Evolutionary conservation across 768 basidiomycete genomes (phyloP), one percentile per base, ranked within the genome.

Genomic region (Boletus sp.): DNA sequence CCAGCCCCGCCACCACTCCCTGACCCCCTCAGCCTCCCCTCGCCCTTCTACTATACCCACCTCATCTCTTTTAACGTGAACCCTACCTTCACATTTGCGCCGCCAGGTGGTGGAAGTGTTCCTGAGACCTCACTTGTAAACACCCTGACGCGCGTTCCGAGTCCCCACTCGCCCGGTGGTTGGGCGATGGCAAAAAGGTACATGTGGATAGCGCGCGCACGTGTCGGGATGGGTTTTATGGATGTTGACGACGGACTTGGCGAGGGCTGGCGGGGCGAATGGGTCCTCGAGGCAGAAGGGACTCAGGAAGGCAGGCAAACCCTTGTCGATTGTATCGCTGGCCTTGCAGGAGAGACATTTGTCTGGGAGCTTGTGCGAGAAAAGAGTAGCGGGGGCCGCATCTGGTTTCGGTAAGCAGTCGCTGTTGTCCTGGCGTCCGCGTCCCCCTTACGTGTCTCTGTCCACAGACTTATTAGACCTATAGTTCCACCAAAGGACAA

Each of bases 251-350:
- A 70, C 19, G 77, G 70, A 32, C 71, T 86, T 23, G 84, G 86
- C 13, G 79, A 80, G n/a, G 85, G 83, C 6, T 88, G 90, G 84
- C 74, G 78, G 32, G 85, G 85, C 9, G 86, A 90, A 58, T 90
- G 90, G 88, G 73, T 88, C 14, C 73, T 91, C n/a, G 87, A 91
- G 68, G 84, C 82, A 1, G 87, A 88, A 50, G 90, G 88, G 1
- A 91, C 88, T 17, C 74, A 70, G 32, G 87, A 88, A 64, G 87
- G 85, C 6, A 74, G 79, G 42, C 75, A 80, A 64, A 65, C 73
- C 3, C 67, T 89, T 39, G 55, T 85, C n/a, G 77, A 83, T 55
- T 83, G 82, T 61, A 69, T 87, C 13, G 63, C 68, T 1, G 66
- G 69, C 35, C 53, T 50, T 2, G 64, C 70, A 4, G 78, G 79